These are phyloP conservation scores for Crepidotus sp. DNA, from an alignment of 1,284 basidiomycete genomes.

Conservation along the genomic window DNA sequence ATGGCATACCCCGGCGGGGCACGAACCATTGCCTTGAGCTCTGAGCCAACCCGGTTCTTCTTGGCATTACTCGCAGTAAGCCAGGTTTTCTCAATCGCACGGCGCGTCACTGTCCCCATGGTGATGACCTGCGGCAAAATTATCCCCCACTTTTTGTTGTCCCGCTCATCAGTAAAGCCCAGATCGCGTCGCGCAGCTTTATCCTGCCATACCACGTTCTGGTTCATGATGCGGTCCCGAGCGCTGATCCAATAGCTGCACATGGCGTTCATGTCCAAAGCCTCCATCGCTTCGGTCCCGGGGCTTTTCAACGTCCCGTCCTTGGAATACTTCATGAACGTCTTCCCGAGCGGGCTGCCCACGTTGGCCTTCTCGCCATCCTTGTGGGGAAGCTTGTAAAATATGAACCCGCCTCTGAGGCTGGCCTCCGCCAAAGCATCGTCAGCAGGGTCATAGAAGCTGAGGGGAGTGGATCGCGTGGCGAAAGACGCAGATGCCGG, in stretches of 20 bases:
- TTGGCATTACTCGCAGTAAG: constrained; percentile 98
- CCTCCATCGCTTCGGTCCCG: constrained; percentile 71
- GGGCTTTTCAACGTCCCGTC: constrained; percentile 79
- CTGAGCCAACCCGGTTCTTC: constrained; percentile 93
- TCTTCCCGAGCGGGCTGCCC: constrained; percentile 85
- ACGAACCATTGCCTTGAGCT: constrained; percentile 95
- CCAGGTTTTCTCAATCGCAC: constrained; percentile 98
- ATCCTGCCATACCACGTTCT: constrained; percentile 87
- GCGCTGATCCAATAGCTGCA: constrained; percentile 98
- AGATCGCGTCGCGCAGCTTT: constrained; percentile 32
- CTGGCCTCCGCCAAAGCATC: constrained; percentile 39
- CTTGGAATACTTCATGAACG: constrained; percentile 83
- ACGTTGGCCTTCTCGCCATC: constrained; percentile 93
- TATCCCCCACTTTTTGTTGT: constrained; percentile 65
- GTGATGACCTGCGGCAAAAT: constrained; percentile 95
- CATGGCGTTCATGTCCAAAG: constrained; percentile 87
- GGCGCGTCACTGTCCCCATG: constrained; percentile 97
- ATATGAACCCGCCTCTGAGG: constrained; percentile 42
- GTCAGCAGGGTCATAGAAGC: constrained; percentile 59
- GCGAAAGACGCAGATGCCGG: constrained; percentile 26
- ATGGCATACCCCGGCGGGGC: constrained; percentile 91
- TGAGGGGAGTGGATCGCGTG: constrained; percentile 30
- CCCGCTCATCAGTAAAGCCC: constrained; percentile 30
- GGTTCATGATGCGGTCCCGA: constrained; percentile 85
- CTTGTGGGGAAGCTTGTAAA: constrained; percentile 94